Conservation (phyloP, 2,329 filamentous ascomycete species). For the Xylariales sp. region DNA sequence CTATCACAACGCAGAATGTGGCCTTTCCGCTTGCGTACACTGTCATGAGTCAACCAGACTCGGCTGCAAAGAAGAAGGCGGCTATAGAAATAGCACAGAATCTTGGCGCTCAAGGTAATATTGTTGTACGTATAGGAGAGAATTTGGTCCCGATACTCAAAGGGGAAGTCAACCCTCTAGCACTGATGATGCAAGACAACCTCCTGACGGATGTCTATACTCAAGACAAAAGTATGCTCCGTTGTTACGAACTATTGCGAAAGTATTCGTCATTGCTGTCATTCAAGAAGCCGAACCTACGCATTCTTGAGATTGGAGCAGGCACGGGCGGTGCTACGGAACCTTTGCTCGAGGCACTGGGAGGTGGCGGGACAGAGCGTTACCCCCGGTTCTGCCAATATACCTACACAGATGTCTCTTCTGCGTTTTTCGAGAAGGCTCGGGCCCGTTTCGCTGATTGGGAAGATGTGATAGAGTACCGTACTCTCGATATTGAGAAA, state of each 20-base stretch:
- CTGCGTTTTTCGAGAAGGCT: conserved; percentile 13
- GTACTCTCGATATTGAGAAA: conserved; percentile 3
- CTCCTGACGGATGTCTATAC: not conserved
- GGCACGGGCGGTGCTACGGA: conserved; percentile 1
- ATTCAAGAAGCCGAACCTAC: not conserved
- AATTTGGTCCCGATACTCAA: not conserved
- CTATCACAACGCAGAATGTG: too few relatives aligned
- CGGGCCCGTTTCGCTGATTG: conserved; percentile 7
- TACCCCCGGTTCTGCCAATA: conserved; percentile 9
- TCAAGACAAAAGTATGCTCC: too few relatives aligned
- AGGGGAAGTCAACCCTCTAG: not conserved
- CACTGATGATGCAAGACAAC: not conserved
- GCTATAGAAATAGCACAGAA: too few relatives aligned
- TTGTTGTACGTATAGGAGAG: not conserved
- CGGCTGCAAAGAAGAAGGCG: too few relatives aligned
- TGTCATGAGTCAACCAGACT: too few relatives aligned
- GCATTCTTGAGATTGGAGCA: conserved; percentile 5
- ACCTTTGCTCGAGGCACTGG: not conserved
- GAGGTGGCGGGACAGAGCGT: not conserved
- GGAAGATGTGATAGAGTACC: conserved; percentile 4
- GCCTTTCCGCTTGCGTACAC: too few relatives aligned
- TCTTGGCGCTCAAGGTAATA: not conserved
- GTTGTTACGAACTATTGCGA: too few relatives aligned
- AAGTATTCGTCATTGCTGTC: too few relatives aligned
- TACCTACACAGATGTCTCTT: conserved; percentile 15